Evolutionary conservation across 2,329 filamentous ascomycete genomes (phyloP), one percentile per base, ranked within the genome.

Genomic region (Colletotrichum truncatum): DNA sequence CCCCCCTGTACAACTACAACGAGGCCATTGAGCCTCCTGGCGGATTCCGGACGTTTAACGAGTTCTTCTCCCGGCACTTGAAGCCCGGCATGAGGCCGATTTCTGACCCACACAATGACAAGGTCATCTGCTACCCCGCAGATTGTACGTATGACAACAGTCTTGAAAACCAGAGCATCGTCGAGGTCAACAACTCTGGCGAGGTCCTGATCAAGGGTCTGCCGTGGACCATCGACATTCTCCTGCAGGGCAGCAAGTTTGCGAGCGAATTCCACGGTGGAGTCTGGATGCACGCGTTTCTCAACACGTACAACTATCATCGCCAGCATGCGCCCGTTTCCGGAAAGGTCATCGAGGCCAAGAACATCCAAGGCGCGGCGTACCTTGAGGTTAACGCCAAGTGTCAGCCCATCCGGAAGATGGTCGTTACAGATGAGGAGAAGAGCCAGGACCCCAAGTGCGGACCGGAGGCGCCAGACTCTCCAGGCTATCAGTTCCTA

Each of bases 251-350:
- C 25, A 74, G 72, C 57, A 49, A 70, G 14, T 78, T 74, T 48
- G 72, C 69, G 1, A 57, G 73, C 12, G 55, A 68, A 1, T 82
- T 81, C 64, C 67, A 73, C 3, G 73, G 73, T 32, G 84, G 84
- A 9, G 71, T 75, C 11, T 82, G 74, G 67, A 79, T 75, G 69
- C 80, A 82, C 51, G 71, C 75, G 1, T 82, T 82, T 68, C 71
- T 82, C 12, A 75, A 74, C 30, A 72, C 77, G 0, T 73, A 69
- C 55, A 78, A 82, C 65, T 82, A 82, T 68, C 80, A 81, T 52
- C 77, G 79, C 6, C 75, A 78, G 59, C 80, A 82, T 54, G 73
- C 78, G 1, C 78, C 80, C 3, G 74, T 82, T 10, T 66, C 69
- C 0, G 80, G 80, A 9, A 76, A 45, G 10, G 75, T 82, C 2